Evolutionary conservation across 176 grass and related monocot genomes (phyloP).

Genomic region (Musa beccarii): DNA sequence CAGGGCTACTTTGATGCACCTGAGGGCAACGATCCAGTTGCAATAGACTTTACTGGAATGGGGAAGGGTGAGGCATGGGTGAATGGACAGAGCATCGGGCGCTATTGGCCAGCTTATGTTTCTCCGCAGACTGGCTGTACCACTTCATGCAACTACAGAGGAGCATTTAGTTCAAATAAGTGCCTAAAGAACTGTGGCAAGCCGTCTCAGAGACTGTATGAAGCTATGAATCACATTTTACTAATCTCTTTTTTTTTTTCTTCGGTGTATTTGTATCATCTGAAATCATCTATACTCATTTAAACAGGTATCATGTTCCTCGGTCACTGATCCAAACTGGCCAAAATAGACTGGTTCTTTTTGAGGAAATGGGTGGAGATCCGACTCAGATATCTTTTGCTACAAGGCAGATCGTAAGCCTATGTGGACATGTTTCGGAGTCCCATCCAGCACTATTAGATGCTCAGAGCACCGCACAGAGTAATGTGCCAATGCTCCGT

Average conservation of each 20-base stretch:
- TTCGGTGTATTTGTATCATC: background rate
- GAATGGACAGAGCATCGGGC: conserved; percentile 91
- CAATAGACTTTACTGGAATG: conserved; percentile 88
- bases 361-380: conserved; percentile 82
- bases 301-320: conserved; percentile 82
- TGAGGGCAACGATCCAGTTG: conserved; percentile 68
- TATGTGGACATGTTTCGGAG: conserved; percentile 77
- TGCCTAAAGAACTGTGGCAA: conserved; percentile 91
- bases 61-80: conserved; percentile 95
- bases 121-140: conserved; percentile 57
- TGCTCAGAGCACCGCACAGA: conserved; percentile 39
- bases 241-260: background rate
- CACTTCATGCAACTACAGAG: conserved; percentile 69
- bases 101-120: conserved; percentile 79
- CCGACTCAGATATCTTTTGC: conserved; percentile 75
- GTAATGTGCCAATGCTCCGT: conserved; percentile 40
- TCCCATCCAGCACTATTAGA: conserved; percentile 64
- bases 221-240: conserved; percentile 6
- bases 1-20: conserved; percentile 69
- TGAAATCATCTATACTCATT: background rate
- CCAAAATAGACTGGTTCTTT: conserved; percentile 73
- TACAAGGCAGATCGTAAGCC: conserved; percentile 38
- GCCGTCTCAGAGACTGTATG: conserved; percentile 82
- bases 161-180: conserved; percentile 49
- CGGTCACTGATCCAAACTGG: conserved; percentile 66